phyloP scores from a whole-genome alignment of 2,329 filamentous ascomycete genomes.

The Neofusicoccum ribis region DNA sequence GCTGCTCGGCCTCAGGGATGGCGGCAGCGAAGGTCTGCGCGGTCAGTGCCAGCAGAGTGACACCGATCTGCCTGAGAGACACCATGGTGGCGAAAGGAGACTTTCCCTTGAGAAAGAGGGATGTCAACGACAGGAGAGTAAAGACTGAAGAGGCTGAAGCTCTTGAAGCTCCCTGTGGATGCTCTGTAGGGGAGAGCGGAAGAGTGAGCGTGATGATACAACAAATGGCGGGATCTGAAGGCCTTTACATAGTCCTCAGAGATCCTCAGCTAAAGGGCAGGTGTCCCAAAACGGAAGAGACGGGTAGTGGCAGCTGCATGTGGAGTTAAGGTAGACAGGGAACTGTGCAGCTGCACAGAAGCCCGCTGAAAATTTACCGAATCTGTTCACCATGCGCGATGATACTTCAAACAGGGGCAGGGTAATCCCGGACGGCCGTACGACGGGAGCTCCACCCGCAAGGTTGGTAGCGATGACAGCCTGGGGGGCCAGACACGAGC shows the following conservation, averaged over 20 bases:
- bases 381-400: background rate
- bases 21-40: slow-evolving; percentile 29
- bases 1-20: slow-evolving; percentile 26
- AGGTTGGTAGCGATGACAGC: background rate
- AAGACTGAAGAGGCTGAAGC: slow-evolving; percentile 1
- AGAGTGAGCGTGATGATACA: slow-evolving; percentile 10
- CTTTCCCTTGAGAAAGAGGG: background rate
- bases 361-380: slow-evolving; percentile 1
- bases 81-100: slow-evolving; percentile 26
- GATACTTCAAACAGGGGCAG: background rate
- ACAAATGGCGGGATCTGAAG: background rate
- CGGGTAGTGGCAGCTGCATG: background rate
- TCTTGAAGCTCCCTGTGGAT: background rate
- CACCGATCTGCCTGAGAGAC: slow-evolving; percentile 21
- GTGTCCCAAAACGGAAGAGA: background rate
- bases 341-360: background rate
- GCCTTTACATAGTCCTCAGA: slow-evolving; percentile 9
- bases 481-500: background rate
- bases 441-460: background rate
- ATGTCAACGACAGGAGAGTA: background rate
- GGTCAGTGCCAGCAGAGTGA: slow-evolving; percentile 19
- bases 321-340: background rate
- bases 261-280: background rate
- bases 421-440: background rate
- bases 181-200: background rate